phyloP scores from a whole-genome alignment of 352 stramenopile species.

The Phytophthora citricola region DNA sequence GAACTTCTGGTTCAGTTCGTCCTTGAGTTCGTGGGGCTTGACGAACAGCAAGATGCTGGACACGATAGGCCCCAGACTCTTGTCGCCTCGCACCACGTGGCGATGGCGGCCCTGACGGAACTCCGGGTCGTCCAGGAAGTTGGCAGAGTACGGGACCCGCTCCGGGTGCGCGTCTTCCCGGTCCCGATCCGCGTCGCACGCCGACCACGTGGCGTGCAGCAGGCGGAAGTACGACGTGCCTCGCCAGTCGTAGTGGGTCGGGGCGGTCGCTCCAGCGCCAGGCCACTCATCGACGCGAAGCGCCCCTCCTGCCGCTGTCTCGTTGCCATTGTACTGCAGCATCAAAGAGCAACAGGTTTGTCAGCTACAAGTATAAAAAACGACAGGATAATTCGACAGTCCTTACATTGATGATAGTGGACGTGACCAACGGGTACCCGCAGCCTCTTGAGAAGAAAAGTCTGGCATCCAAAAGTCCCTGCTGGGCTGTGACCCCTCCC shows the following conservation, averaged over 20 bases:
- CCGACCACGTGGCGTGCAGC: slow-evolving; percentile 79
- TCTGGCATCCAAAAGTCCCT: slow-evolving; percentile 71
- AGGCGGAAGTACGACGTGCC: slow-evolving; percentile 89
- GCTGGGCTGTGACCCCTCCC: slow-evolving; percentile 71
- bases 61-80: slow-evolving; percentile 92
- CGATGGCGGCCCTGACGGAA: slow-evolving; percentile 85
- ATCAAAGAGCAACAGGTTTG: slow-evolving; percentile 2
- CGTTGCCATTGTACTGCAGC: slow-evolving; percentile 84
- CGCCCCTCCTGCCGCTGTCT: slow-evolving; percentile 54
- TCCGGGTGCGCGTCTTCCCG: slow-evolving; percentile 77
- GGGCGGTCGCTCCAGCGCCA: slow-evolving; percentile 48
- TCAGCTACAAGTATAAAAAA: not conserved
- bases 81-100: slow-evolving; percentile 84
- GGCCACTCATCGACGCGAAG: slow-evolving; percentile 59
- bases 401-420: slow-evolving; percentile 79
- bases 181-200: slow-evolving; percentile 77
- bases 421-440: slow-evolving; percentile 85
- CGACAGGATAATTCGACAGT: no score
- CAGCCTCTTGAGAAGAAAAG: slow-evolving; percentile 86
- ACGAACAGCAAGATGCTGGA: slow-evolving; percentile 96
- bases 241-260: slow-evolving; percentile 81
- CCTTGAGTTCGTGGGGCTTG: slow-evolving; percentile 95
- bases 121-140: slow-evolving; percentile 87
- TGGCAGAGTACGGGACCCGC: slow-evolving; percentile 62
- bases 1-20: slow-evolving; percentile 98